Evolutionary conservation across 257 asterid genomes (phyloP).

Genomic region (Craterostigma plantagineum): DNA sequence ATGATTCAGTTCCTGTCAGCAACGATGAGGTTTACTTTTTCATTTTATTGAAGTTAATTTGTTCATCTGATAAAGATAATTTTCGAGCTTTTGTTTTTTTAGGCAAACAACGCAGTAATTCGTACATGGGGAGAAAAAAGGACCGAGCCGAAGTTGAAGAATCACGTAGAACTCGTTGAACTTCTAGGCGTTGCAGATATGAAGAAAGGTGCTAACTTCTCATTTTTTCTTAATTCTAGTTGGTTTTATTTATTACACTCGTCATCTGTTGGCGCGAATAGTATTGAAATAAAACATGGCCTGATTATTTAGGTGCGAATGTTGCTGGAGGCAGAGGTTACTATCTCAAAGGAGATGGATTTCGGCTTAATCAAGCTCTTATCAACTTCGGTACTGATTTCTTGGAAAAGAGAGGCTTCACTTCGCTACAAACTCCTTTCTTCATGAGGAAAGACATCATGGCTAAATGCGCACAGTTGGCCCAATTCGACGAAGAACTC

Average conservation of each 20-base stretch:
- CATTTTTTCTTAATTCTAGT: background rate
- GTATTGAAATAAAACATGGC: too few species aligned
- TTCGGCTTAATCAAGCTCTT: constrained; percentile 67
- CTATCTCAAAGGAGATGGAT: constrained; percentile 75
- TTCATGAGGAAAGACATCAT: constrained; percentile 85
- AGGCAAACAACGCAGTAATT: constrained; percentile 55
- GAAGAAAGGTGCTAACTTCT: constrained; percentile 37
- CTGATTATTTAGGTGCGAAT: constrained; percentile 34
- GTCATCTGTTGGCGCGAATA: too few species aligned
- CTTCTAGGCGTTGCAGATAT: constrained; percentile 84
- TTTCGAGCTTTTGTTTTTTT: background rate
- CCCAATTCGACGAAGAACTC: constrained; percentile 93
- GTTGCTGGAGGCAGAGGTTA: constrained; percentile 90
- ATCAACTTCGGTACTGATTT: constrained; percentile 59
- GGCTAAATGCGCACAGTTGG: constrained; percentile 90
- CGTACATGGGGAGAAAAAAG: constrained; percentile 81
- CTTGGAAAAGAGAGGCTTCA: constrained; percentile 43
- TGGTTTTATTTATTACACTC: background rate
- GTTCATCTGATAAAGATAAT: background rate
- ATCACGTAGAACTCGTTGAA: constrained; percentile 92
- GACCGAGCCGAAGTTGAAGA: constrained; percentile 56
- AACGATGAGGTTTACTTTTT: constrained; percentile 43
- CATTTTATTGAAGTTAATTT: constrained; percentile 2
- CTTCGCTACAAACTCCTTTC: constrained; percentile 62
- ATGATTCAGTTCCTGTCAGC: constrained; percentile 78